Base-by-base conservation (phyloP, 116 monocot genomes). In the Trichopus zeylanicus region DNA sequence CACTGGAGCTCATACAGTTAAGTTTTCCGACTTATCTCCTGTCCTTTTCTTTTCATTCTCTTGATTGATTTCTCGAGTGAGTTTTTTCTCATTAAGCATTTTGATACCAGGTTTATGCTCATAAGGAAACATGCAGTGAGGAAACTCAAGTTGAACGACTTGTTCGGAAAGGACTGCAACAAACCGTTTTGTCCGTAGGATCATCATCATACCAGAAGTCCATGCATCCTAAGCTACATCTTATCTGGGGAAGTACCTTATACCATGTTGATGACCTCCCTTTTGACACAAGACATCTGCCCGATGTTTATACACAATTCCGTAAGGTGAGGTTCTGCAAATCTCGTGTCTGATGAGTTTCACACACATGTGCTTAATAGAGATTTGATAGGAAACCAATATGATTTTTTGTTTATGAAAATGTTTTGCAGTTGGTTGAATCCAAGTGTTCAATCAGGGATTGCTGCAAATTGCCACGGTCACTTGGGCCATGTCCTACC, bases 221-320 rank as follows among this genome's bases (percentile, higher is more conserved):
- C 18, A 11, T 54, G 46, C 65, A 53, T 16, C 70, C 81, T 10
- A 83, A 76, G 57, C 68, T 95, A 48, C 73, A 81, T 47, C 81
- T 95, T 59, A 71, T 95, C 16, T 95, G 95, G 89, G 95, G 95
- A 64, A 69, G 66, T 32, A 89, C 90, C 12, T 81, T 95, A 86
- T 95, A 95, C 56, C 95, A 95, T 56, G 76, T 86, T 31, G 89
- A 95, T 60, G 89, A 95, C 57, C 83, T 95, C 15, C 90, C 94
- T 12, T 89, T 89, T 71, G 35, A 54, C 30, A 33, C 70, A 47
- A 51, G 20, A 11, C 57, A 64, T 37, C 55, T 95, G 20, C 89
- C 94, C 21, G 94, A 95, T 56, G 74, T 95, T 7, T 95, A 89
- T 62, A 89, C 89, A 23, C 94, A 89, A 57, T 95, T 89, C 42